Evolutionary conservation across 805 yeast genomes (phyloP).

Genomic region (Ogataea trehalophila): DNA sequence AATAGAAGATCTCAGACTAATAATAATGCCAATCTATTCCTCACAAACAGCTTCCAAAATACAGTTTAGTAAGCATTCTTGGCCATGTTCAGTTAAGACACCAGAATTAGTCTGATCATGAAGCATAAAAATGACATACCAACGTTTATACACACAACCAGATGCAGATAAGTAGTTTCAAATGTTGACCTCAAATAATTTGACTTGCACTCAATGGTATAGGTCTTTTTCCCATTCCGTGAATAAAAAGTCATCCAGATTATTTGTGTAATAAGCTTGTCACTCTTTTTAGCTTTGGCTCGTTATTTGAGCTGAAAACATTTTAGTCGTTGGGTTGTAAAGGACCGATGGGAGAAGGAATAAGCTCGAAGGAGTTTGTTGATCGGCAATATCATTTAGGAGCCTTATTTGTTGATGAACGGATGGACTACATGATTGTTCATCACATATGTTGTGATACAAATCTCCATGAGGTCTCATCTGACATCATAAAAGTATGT

Average conservation of each 20-base stretch:
- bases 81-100: neutral
- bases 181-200: constrained; percentile 40
- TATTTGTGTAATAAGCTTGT: too few relatives aligned
- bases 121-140: constrained; percentile 35
- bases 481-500: constrained; percentile 67
- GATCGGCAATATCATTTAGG: constrained; percentile 49
- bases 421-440: constrained; percentile 70
- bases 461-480: constrained; percentile 50
- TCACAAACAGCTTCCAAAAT: constrained; percentile 71
- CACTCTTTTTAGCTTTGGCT: too few relatives aligned
- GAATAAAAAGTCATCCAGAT: too few relatives aligned
- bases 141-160: constrained; percentile 61
- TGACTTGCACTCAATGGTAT: constrained; percentile 37
- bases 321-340: too few relatives aligned
- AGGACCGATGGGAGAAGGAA: constrained; percentile 54
- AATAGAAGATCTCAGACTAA: constrained; percentile 60
- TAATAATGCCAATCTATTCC: constrained; percentile 53
- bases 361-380: constrained; percentile 52
- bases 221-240: constrained; percentile 56
- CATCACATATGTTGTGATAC: constrained; percentile 53
- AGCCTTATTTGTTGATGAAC: constrained; percentile 55
- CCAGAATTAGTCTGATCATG: constrained; percentile 28
- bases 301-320: too few relatives aligned
- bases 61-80: constrained; percentile 47
- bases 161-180: constrained; percentile 66